phyloP scores from a whole-genome alignment of 2,329 filamentous ascomycete species.

The Tothia fuscella region DNA sequence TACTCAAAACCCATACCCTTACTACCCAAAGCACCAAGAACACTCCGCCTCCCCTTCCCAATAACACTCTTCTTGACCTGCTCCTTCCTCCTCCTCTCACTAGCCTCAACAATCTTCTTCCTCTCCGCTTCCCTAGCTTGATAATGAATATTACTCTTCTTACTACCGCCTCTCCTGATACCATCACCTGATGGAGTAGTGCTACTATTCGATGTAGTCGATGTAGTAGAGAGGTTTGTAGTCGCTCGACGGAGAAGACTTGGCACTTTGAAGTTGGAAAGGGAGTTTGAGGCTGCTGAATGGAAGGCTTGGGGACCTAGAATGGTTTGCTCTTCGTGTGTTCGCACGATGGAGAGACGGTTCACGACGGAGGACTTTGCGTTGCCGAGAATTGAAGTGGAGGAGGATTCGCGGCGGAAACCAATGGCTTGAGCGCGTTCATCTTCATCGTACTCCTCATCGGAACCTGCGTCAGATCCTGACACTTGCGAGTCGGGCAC shows the following conservation, averaged over 20 bases:
- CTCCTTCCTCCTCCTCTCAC: slow-evolving; percentile 39
- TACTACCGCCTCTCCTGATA: slow-evolving; percentile 39
- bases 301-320: slow-evolving; percentile 43
- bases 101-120: slow-evolving; percentile 36
- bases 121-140: slow-evolving; percentile 48
- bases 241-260: slow-evolving; percentile 62
- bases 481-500: slow-evolving; percentile 42
- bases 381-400: slow-evolving; percentile 22
- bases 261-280: slow-evolving; percentile 50
- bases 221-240: slow-evolving; percentile 32
- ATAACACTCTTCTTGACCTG: slow-evolving; percentile 8
- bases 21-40: slow-evolving; percentile 3
- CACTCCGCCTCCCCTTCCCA: slow-evolving; percentile 6
- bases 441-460: slow-evolving; percentile 26
- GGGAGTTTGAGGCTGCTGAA: slow-evolving; percentile 24
- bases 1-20: slow-evolving; percentile 6
- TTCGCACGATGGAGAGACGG: slow-evolving; percentile 58
- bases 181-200: slow-evolving; percentile 22
- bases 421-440: slow-evolving; percentile 34
- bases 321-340: slow-evolving; percentile 19
- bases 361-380: slow-evolving; percentile 49
- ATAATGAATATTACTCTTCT: slow-evolving; percentile 48
- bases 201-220: slow-evolving; percentile 30
- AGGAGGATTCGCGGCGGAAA: slow-evolving; percentile 10
- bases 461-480: slow-evolving; percentile 19